Percentiles rank a stretch among this genome's conserved stretches.
phyloP scores from a whole-genome alignment of 805 yeast species.

The Candida verbasci region DNA sequence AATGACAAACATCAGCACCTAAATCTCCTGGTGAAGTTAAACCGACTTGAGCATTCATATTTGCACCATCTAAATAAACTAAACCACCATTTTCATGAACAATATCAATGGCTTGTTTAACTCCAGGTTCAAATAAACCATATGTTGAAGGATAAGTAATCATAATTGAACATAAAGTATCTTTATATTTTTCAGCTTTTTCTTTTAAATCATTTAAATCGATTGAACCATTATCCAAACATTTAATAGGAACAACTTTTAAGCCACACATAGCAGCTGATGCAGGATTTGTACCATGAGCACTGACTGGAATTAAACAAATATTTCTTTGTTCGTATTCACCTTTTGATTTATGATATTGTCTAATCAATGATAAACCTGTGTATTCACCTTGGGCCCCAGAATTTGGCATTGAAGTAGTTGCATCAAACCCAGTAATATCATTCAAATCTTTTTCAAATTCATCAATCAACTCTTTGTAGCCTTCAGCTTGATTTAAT shows the following conservation, averaged over 20 bases:
- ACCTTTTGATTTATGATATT: conserved; percentile 68
- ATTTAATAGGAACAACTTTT: conserved; percentile 89
- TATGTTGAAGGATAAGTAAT: conserved; percentile 97
- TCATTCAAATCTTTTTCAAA: conserved; percentile 82
- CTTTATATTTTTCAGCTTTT: conserved; percentile 67
- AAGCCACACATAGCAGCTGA: conserved; percentile 97
- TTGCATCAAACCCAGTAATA: conserved; percentile 89
- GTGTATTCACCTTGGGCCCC: conserved; percentile 99
- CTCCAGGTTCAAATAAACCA: conserved; percentile 92
- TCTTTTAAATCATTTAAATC: conserved; percentile 70
- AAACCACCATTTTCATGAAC: conserved; percentile 89
- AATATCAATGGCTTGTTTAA: conserved; percentile 76
- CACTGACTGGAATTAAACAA: conserved; percentile 93
- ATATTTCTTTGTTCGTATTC: conserved; percentile 67
- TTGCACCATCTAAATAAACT: conserved; percentile 97
- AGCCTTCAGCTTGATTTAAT: conserved; percentile 81
- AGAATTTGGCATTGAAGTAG: conserved; percentile 92
- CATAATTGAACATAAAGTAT: conserved; percentile 85
- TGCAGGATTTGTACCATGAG: conserved; percentile 98
- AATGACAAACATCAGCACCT: conserved; percentile 97
- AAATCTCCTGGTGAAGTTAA: conserved; percentile 95
- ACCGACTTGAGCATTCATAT: conserved; percentile 99
- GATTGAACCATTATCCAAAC: conserved; percentile 79
- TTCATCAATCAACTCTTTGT: conserved; percentile 66
- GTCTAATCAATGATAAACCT: conserved; percentile 81